Evolutionary conservation across 306 rosid species (phyloP), one percentile per base, ranked within the genome.

Genomic region (Prinsepia uniflora): DNA sequence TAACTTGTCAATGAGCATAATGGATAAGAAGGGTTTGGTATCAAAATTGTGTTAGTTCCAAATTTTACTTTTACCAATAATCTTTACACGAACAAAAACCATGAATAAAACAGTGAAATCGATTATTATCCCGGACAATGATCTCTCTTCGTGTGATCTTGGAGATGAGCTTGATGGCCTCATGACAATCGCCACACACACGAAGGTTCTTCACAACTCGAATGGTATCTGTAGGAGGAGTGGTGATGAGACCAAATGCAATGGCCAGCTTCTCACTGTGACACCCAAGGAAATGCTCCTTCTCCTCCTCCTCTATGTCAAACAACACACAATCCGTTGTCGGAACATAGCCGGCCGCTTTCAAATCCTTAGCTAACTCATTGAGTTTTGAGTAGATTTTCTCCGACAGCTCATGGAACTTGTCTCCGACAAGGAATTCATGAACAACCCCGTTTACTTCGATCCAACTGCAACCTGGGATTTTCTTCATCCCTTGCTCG

Each of bases 161-260:
- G 3, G 96, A 83, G 66, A 81, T 70, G 44, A 87, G 86, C 79
- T 85, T 90, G 13, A 90, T 82, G 63, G 84, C 90, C 81, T 83
- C 86, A n/a, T 87, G 92, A 65, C 96, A 90, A 75, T 85, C 89
- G 0, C 89, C 89, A 58, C 93, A 90, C 2, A 85, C 86, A 10
- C 93, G 93, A 43, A 90, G 96, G 76, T 90, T 90, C 69, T 90
- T 87, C 36, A 81, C 89, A 12, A 90, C 86, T 67, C 95, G 86
- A 64, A 88, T 87, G 42, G 75, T 84, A 57, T 83, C 80, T 48
- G 73, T 60, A 0, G 80, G 67, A 42, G 59, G 17, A 1, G 82
- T 76, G 73, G 80, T 76, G 75, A 90, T 86, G 45, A 86, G 76
- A 49, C 87, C 90, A 75, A 88, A 88, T 61, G 95, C 95, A 84